A percentile compares a stretch with the other conserved stretches of the same genome.
Evolutionary conservation across 225 moss, liverwort and hornwort genomes (phyloP).

Genomic region (Straminergon stramineum): DNA sequence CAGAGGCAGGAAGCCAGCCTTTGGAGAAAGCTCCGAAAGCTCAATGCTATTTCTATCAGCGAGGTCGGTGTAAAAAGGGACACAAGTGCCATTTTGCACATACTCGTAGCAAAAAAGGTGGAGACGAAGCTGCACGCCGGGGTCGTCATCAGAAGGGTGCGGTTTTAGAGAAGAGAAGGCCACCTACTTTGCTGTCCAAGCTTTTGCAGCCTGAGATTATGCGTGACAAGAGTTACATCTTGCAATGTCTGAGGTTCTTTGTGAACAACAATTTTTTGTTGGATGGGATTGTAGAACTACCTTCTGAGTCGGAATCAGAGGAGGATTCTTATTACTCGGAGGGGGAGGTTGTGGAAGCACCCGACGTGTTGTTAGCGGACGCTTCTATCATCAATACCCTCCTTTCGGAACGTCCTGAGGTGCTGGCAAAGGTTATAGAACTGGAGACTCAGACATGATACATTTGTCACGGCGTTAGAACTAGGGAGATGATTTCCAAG

Average conservation of each 20-base stretch:
- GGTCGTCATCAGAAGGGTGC: background rate
- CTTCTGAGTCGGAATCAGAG: slow-evolving; percentile 19
- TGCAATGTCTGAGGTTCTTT: slow-evolving; percentile 78
- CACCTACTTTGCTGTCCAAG: slow-evolving; percentile 63
- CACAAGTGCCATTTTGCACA: slow-evolving; percentile 58
- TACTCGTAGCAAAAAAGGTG: slow-evolving; percentile 15
- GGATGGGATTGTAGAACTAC: slow-evolving; percentile 38
- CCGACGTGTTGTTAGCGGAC: slow-evolving; percentile 35
- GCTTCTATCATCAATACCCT: slow-evolving; percentile 27
- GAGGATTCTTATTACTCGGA: slow-evolving; percentile 30
- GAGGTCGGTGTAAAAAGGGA: slow-evolving; percentile 75
- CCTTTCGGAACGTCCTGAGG: slow-evolving; percentile 32
- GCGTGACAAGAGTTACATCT: slow-evolving; percentile 71
- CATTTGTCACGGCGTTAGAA: background rate
- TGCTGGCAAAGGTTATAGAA: slow-evolving; percentile 30
- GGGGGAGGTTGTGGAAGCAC: slow-evolving; percentile 34
- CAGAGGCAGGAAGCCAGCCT: background rate
- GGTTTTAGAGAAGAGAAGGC: slow-evolving; percentile 3
- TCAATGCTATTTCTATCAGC: slow-evolving; percentile 45
- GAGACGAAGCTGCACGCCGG: background rate
- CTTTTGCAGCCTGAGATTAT: slow-evolving; percentile 64
- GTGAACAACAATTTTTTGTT: slow-evolving; percentile 65
- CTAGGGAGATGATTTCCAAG: background rate
- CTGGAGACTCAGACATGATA: slow-evolving; percentile 21
- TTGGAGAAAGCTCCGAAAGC: slow-evolving; percentile 9